These are phyloP conservation scores for Lathyrus oleraceus DNA, from an alignment of 306 rosid genomes.

Conservation along the genomic window DNA sequence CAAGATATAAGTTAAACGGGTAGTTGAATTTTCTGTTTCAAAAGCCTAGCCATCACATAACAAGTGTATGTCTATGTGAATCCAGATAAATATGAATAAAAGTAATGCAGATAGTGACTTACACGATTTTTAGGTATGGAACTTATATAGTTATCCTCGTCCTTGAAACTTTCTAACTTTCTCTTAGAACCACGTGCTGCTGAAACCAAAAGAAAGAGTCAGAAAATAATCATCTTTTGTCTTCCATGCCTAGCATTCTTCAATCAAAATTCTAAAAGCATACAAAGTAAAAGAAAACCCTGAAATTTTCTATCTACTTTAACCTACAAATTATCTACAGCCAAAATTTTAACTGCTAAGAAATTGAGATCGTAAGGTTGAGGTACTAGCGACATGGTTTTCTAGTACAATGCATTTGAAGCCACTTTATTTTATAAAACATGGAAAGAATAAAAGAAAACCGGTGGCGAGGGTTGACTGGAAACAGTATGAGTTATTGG, in stretches of 20 bases:
- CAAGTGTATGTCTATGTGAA: conserved; percentile 13
- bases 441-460: conserved; percentile 5
- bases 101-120: conserved; percentile 33
- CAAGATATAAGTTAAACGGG: conserved; percentile 24
- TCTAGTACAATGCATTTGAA: not conserved
- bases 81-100: conserved; percentile 29
- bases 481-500: not conserved
- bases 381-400: conserved; percentile 1
- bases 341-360: not conserved
- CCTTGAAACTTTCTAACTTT: conserved; percentile 69
- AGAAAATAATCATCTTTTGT: conserved; percentile 19
- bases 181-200: conserved; percentile 64
- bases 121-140: conserved; percentile 83
- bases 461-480: not conserved
- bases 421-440: not conserved
- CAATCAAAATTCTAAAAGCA: conserved; percentile 32
- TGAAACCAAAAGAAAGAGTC: conserved; percentile 41
- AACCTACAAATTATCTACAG: conserved; percentile 21
- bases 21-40: conserved; percentile 14
- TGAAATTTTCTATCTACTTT: conserved; percentile 11
- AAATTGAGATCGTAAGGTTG: not conserved
- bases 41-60: conserved; percentile 24
- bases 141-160: conserved; percentile 81
- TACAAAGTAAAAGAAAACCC: conserved; percentile 8
- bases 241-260: conserved; percentile 9